These are phyloP conservation scores for Arachnopeziza araneosa DNA, from an alignment of 2,329 filamentous ascomycete genomes.

Conservation along the genomic window DNA sequence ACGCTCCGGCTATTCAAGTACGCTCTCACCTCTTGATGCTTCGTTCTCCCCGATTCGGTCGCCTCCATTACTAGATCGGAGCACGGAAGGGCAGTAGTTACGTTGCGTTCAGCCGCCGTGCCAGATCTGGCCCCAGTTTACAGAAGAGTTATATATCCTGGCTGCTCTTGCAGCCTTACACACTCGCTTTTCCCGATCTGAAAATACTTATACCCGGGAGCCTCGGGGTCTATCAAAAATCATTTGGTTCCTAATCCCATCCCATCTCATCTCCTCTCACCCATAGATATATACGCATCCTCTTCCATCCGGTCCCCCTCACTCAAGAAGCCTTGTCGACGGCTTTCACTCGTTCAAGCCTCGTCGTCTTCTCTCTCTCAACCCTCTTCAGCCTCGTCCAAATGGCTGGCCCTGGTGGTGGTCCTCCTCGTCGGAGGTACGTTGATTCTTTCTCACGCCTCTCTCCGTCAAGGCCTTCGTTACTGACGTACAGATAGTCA, in stretches of 20 bases:
- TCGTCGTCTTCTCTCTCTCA: slow-evolving; percentile 33
- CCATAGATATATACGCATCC: slow-evolving; percentile 5
- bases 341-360: slow-evolving; percentile 34
- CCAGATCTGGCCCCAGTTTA: slow-evolving; percentile 19
- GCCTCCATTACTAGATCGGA: slow-evolving; percentile 13
- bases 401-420: slow-evolving; percentile 94
- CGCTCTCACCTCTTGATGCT: slow-evolving; percentile 19
- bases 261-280: slow-evolving; percentile 9
- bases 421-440: slow-evolving; percentile 71
- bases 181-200: slow-evolving; percentile 25
- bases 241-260: slow-evolving; percentile 16
- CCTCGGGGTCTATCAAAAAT: slow-evolving; percentile 18
- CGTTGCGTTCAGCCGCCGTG: slow-evolving; percentile 27
- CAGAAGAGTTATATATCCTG: slow-evolving; percentile 11
- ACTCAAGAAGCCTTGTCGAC: slow-evolving; percentile 23
- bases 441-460: slow-evolving; percentile 21
- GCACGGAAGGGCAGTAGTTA: slow-evolving; percentile 15
- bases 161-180: slow-evolving; percentile 24
- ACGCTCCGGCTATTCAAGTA: slow-evolving; percentile 8
- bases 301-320: slow-evolving; percentile 8
- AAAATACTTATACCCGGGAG: slow-evolving; percentile 25
- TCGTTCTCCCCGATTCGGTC: slow-evolving; percentile 16
- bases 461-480: background rate
- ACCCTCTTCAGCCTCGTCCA: slow-evolving; percentile 26
- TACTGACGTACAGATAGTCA: slow-evolving; percentile 54